phyloP scores from a whole-genome alignment of 345 rosid genomes.

The Arabis hirsuta region DNA sequence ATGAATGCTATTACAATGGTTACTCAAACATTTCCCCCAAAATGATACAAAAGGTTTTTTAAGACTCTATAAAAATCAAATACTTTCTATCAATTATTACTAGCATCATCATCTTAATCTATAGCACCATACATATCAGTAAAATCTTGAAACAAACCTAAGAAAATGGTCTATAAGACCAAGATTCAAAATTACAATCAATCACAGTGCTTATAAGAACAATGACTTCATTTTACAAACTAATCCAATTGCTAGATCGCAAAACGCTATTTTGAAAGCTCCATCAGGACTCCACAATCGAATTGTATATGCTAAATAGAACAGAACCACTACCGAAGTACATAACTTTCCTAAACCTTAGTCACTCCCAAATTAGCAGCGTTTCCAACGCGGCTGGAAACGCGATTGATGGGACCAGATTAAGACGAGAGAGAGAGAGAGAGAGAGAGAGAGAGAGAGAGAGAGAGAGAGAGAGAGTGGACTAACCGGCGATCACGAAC shows the following conservation, averaged over 20 bases:
- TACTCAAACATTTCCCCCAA: not conserved
- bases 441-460: not conserved
- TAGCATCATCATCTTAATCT: not conserved
- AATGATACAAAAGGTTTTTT: not conserved
- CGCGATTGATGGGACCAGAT: not conserved
- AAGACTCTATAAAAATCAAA: not conserved
- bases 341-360: not conserved
- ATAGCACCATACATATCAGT: not conserved
- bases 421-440: not conserved
- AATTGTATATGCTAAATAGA: too few species aligned
- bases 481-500: conserved; percentile 30
- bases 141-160: not conserved
- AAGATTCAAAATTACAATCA: not conserved
- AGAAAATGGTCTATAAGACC: not conserved
- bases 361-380: not conserved
- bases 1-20: not conserved
- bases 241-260: not conserved
- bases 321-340: not conserved
- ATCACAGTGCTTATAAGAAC: not conserved
- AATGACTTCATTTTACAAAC: not conserved
- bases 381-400: not conserved
- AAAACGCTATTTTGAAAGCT: not conserved
- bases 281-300: not conserved
- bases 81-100: not conserved
- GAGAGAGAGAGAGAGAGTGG: not conserved